Percentiles rank a stretch among this genome's conserved stretches.
These are phyloP conservation scores for Cryphonectria radicalis DNA, from an alignment of 2,329 filamentous ascomycete genomes.

Conservation along the genomic window DNA sequence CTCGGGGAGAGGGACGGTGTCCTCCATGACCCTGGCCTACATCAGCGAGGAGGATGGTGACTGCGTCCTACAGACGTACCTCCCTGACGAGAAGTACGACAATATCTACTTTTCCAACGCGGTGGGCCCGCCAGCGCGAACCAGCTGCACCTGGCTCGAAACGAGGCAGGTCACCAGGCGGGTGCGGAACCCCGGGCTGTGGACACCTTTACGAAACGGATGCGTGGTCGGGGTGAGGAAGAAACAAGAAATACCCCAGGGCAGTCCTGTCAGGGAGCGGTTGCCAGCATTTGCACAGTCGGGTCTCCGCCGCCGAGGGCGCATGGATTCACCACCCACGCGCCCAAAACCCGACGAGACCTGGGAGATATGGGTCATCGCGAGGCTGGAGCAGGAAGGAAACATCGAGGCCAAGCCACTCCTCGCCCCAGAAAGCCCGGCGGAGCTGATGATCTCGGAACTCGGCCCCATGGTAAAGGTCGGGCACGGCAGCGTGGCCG, in stretches of 20 bases:
- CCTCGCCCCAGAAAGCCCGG: constrained; percentile 47
- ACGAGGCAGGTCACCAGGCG: constrained; percentile 56
- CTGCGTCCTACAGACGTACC: constrained; percentile 68
- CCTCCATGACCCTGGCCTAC: constrained; percentile 68
- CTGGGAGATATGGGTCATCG: constrained; percentile 62
- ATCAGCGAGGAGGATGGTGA: constrained; percentile 61
- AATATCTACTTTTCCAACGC: constrained; percentile 61
- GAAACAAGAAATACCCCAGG: constrained; percentile 37
- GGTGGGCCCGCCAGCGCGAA: constrained; percentile 43
- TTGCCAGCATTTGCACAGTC: constrained; percentile 27
- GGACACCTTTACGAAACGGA: constrained; percentile 65
- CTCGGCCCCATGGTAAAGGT: constrained; percentile 68
- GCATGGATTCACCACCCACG: constrained; percentile 16
- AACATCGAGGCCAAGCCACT: constrained; percentile 52
- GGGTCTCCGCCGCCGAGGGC: constrained; percentile 27
- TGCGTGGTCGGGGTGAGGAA: constrained; percentile 66
- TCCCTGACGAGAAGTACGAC: constrained; percentile 55
- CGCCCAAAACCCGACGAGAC: constrained; percentile 33
- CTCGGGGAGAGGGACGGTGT: constrained; percentile 60
- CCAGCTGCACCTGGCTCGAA: constrained; percentile 56
- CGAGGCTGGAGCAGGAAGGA: constrained; percentile 49
- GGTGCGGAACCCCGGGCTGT: constrained; percentile 66
- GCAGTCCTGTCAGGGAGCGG: constrained; percentile 31
- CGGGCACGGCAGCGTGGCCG: constrained; percentile 67
- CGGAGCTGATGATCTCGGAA: constrained; percentile 62